Base-by-base conservation (phyloP, 2,329 filamentous ascomycete genomes). In the Zymoseptoria crescenta region DNA sequence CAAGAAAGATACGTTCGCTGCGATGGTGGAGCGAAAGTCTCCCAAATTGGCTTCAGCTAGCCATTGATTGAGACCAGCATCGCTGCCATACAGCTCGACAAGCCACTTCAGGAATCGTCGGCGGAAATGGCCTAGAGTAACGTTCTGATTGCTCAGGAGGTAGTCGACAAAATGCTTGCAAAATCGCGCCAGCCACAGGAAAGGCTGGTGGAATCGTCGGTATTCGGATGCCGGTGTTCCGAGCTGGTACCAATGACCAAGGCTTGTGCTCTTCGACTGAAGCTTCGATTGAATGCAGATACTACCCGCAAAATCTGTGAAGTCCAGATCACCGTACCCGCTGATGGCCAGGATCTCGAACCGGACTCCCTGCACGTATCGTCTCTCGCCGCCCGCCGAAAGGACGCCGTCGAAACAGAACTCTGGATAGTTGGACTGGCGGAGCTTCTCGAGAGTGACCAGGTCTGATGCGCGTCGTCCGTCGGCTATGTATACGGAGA, bases 161-260 rank as follows among this genome's bases (percentile, higher is more conserved):
- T 81, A 94, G 62, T 91, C 87, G 1, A 91, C 78, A 24, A 88
- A 80, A 65, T 91, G 84, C 68, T 92, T 93, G 0, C 82, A 79
- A 0, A 94, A 75, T 56, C 87, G 80, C 0, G 84, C 86, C 0
- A 92, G 72, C 88, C 88, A 94, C 0, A 85, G 60, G 61, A 91
- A 93, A 0, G 83, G 79, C 0, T 73, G 54, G 59, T 86, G 81
- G 65, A 86, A 91, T 1, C 83, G 74, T 9, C 61, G 62, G 66
- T 94, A 95, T 45, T 85, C 83, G 0, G 62, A 28, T 0, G 83
- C 77, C 0, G 89, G 87, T 1, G 59, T 63, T 1, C 67, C 67
- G 0, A 95, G 72, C 8, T 78, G 78, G 68, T 91, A 94, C 76
- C 86, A 93, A 19, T 19, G 2, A 4, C 10, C 52, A n/a, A 45